Evolutionary conservation across 1,284 basidiomycete species (phyloP), one percentile per base, ranked within the genome.

Genomic region (Malassezia pachydermatis): DNA sequence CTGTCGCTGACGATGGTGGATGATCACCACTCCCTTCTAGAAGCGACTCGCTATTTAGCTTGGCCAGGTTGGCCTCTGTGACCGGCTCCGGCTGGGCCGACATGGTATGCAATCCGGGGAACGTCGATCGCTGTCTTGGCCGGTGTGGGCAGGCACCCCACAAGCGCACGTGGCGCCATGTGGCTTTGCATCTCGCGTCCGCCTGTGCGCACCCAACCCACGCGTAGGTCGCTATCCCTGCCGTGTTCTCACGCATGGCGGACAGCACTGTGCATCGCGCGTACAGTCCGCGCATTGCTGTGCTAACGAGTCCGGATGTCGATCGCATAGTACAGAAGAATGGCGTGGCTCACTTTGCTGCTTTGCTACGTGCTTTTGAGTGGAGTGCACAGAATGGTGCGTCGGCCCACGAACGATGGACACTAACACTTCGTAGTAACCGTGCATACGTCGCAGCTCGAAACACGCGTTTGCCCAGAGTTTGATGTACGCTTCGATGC

Each of bases 371-470:
- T 8, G 65, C 67, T 1, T 69, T 67, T 42, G 62, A 70, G 33
- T 50, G 35, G 10, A 54, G 52, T 3, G 51, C 30, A 13, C 7
- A 36, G n/a, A 28, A 48, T 17, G 24, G 42, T 42, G 25, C 19
- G 33, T 41, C 8, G 3, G 32, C 11, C 23, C 8, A 43, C 16
- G 23, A 25, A 11, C 13, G 13, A 32, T n/a, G n/a, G n/a, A n/a
- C n/a, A n/a, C n/a, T n/a, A n/a, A n/a, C n/a, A n/a, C n/a, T n/a
- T n/a, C 24, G 7, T 36, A 61, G 59, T 70, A 22, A 55, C 59
- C 7, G 60, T 68, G 3, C 59, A 63, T 30, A 70, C 67, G 3
- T 62, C 65, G 7, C 63, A 67, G 51, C 59, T 70, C 4, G 66
- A 62, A 42, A 57, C 49, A 7, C 54, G 60, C 20, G 35, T 50